Evolutionary conservation across 1,284 basidiomycete genomes (phyloP).

Genomic region (Tylopilus orsonianus): DNA sequence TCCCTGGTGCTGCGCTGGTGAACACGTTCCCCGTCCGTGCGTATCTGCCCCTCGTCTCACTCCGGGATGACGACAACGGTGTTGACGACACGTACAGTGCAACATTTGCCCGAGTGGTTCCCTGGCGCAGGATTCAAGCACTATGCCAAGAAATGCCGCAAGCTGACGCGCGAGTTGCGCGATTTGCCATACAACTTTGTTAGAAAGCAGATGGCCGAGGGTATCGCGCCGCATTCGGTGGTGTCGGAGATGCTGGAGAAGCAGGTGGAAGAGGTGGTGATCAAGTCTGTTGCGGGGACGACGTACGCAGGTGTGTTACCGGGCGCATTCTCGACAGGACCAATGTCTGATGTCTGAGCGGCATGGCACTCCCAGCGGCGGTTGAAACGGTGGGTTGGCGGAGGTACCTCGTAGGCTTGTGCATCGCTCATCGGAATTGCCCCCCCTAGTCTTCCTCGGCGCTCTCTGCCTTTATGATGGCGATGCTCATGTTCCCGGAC

Average conservation of each 20-base stretch:
- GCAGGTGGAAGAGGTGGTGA: constrained; percentile 26
- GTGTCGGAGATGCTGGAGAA: constrained; percentile 28
- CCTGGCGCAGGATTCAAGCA: constrained; percentile 34
- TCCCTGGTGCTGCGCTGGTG: constrained; percentile 25
- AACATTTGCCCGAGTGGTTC: constrained; percentile 30
- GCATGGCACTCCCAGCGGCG: too few relatives aligned
- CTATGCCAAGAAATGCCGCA: constrained; percentile 17
- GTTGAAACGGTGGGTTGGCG: constrained; percentile 15
- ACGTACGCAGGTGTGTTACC: constrained; percentile 11
- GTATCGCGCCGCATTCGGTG: too few relatives aligned
- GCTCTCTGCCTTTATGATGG: constrained; percentile 25
- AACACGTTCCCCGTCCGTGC: constrained; percentile 32
- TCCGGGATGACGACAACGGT: not conserved
- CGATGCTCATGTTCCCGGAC: constrained; percentile 30
- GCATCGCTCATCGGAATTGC: not conserved
- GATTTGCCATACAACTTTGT: constrained; percentile 31
- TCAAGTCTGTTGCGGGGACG: constrained; percentile 30
- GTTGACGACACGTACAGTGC: constrained; percentile 10
- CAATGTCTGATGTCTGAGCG: too few relatives aligned
- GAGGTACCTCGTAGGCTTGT: too few relatives aligned
- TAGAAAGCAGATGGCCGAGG: constrained; percentile 21
- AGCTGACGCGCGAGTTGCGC: constrained; percentile 21
- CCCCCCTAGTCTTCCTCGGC: constrained; percentile 20
- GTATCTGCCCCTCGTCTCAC: not conserved
- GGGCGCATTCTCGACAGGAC: too few relatives aligned